Evolutionary conservation across 176 grass and related monocot genomes (phyloP).

Genomic region (Cymbopogon citratus): DNA sequence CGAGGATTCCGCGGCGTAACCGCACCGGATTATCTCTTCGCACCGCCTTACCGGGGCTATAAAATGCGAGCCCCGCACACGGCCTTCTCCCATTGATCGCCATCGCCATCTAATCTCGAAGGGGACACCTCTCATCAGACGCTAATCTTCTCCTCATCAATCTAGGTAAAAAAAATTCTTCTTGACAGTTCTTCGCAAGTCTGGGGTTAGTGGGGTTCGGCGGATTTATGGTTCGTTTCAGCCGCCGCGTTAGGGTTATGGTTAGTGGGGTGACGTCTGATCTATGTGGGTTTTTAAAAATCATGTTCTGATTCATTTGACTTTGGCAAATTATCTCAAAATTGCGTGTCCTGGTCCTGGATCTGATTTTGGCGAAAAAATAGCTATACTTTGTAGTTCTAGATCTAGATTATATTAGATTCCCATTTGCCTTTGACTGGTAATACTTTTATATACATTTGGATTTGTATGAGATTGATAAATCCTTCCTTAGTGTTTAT

Average conservation of each 20-base stretch:
- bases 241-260: neutral
- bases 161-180: neutral
- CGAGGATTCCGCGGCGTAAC: no score
- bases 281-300: neutral
- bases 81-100: neutral
- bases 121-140: neutral
- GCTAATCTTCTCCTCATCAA: no score
- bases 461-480: neutral
- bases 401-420: neutral
- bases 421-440: neutral
- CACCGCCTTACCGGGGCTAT: neutral
- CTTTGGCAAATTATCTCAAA: neutral
- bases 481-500: neutral
- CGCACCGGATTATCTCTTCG: no score
- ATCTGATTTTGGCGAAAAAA: neutral
- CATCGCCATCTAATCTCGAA: neutral
- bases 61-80: neutral
- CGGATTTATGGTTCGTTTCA: neutral
- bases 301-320: neutral
- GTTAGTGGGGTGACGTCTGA: no score
- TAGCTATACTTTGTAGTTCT: no score
- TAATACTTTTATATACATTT: neutral
- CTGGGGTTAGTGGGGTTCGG: neutral
- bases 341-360: neutral
- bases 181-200: neutral